Base-by-base conservation (phyloP, 768 basidiomycete species). In the Saitozyma podzolica region DNA sequence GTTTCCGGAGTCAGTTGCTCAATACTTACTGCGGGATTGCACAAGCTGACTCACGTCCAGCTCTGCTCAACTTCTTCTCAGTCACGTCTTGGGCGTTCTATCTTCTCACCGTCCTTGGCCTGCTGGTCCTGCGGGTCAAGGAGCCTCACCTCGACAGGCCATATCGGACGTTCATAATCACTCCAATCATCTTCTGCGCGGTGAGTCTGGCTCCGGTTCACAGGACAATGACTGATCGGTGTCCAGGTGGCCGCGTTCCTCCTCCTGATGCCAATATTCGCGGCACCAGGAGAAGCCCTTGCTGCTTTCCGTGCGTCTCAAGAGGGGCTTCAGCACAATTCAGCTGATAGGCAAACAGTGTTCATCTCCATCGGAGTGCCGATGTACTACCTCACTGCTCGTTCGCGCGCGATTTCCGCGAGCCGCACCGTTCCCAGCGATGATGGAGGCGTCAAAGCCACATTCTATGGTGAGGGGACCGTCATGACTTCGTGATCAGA, bases 221-320 rank as follows among this genome's bases (percentile, higher is more conserved):
- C 7, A 14, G 52, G 10, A 45, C 16, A 39, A 47, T 16, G 14
- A 3, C 52, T 56, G 49, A 50, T 14, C 2, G 20, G 17, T 6
- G 16, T 59, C 7, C 61, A 91, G 89, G 89, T 93, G 10, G 91
- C 92, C 3, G 81, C 92, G 55, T 94, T 94, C 80, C 83, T 98
- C 56, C 82, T 99, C 9, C 89, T 88, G 71, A 95, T 99, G 91
- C 93, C 94, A 1, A 83, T 95, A 55, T 88, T 94, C 60, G 95
- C 95, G 3, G 93, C 94, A 19, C 95, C 95, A 8, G 81, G 88
- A 13, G 89, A 95, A 76, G 92, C 94, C 0, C 77, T 90, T 7
- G 87, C 92, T 8, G 94, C 92, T 7, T 83, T 96, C 59, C 88
- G 92, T 93, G 69, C 61, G 85, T 81, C 56, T 47, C 19, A 63